A percentile compares a stretch with the other conserved stretches of the same genome.
phyloP scores from a whole-genome alignment of 768 basidiomycete genomes.

The Leccinum broughii region DNA sequence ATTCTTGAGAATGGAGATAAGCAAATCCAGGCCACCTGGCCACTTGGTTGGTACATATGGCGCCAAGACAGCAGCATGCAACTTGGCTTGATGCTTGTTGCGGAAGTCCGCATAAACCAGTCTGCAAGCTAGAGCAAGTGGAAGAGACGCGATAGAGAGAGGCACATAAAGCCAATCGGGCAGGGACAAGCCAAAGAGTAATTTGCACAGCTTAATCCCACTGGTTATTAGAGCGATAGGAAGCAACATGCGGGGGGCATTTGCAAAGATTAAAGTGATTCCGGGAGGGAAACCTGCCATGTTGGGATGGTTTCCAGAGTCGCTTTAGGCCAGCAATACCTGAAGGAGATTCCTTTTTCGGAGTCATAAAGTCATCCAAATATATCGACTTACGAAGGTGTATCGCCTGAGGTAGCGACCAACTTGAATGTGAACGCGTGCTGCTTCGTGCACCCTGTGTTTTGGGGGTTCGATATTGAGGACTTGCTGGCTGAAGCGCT shows the following conservation, averaged over 20 bases:
- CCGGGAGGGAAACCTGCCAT: conserved; percentile 35
- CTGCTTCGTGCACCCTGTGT: too few relatives aligned
- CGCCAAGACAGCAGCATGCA: conserved; percentile 31
- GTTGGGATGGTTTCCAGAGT: background rate
- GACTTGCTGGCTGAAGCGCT: too few relatives aligned
- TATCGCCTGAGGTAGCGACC: background rate
- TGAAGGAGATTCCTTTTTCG: background rate
- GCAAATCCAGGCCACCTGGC: conserved; percentile 38
- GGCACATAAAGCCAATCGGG: conserved; percentile 14
- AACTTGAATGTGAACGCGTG: too few relatives aligned
- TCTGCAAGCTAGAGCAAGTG: conserved; percentile 17
- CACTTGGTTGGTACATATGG: conserved; percentile 33
- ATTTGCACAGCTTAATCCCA: conserved; percentile 8
- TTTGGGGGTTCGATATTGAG: too few relatives aligned
- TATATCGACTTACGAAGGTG: background rate
- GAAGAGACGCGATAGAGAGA: conserved; percentile 22
- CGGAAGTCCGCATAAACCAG: conserved; percentile 8
- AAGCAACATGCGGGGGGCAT: conserved; percentile 21
- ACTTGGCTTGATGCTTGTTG: conserved; percentile 10
- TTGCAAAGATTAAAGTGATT: conserved; percentile 24
- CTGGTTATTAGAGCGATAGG: conserved; percentile 13
- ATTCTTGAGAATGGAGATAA: conserved; percentile 21
- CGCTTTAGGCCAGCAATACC: background rate
- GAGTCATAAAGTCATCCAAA: background rate
- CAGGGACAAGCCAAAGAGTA: conserved; percentile 3